These are phyloP conservation scores for Globisporangium canariense DNA, from an alignment of 352 stramenopile genomes.

Conservation along the genomic window DNA sequence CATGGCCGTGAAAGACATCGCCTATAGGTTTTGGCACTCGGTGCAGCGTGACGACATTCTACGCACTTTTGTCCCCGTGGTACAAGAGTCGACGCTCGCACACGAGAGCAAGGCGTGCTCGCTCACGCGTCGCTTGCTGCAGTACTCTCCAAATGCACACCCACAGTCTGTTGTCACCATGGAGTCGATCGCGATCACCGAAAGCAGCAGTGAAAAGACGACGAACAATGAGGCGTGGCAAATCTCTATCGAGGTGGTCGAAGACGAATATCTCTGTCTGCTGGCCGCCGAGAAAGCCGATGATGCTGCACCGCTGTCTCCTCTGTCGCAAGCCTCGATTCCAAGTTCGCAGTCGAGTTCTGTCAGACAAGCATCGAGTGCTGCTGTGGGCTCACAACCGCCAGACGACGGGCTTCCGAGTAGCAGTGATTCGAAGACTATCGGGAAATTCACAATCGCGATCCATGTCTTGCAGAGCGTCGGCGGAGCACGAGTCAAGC, in stretches of 20 bases:
- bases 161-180: slow-evolving; percentile 39
- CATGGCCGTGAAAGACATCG: slow-evolving; percentile 27
- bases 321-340: background rate
- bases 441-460: background rate
- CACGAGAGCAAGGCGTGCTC: slow-evolving; percentile 28
- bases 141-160: slow-evolving; percentile 22
- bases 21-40: slow-evolving; percentile 43
- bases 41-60: slow-evolving; percentile 59
- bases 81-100: slow-evolving; percentile 42
- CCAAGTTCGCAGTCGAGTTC: background rate
- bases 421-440: background rate
- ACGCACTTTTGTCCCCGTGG: slow-evolving; percentile 49
- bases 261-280: slow-evolving; percentile 49
- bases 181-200: slow-evolving; percentile 29
- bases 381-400: background rate
- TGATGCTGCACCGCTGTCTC: slow-evolving; percentile 7
- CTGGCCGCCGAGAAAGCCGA: slow-evolving; percentile 30
- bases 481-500: slow-evolving; percentile 28
- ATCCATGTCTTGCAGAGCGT: slow-evolving; percentile 15
- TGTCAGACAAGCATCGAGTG: background rate
- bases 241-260: slow-evolving; percentile 49
- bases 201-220: slow-evolving; percentile 7
- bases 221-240: slow-evolving; percentile 28
- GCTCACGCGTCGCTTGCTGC: slow-evolving; percentile 34
- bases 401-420: slow-evolving; percentile 10